Conservation (phyloP, 208 protist genomes). For the Herpetomonas samuelpessoai region DNA sequence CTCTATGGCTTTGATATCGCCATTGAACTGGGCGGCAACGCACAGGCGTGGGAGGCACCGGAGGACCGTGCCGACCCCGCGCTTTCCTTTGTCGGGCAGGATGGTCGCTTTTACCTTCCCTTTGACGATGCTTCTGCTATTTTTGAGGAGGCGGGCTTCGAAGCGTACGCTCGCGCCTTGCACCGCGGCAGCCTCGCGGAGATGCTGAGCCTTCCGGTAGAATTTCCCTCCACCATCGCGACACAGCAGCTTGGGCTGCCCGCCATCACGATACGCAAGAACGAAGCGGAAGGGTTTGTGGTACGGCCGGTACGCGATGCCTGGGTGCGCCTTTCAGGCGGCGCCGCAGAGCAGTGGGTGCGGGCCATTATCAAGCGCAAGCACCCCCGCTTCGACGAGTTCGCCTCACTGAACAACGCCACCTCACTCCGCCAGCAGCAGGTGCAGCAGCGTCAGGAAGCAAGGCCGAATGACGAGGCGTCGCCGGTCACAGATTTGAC, state of each 20-base stretch:
- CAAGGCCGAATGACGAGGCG: not conserved
- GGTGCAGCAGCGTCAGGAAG: not conserved
- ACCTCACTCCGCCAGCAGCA: not conserved
- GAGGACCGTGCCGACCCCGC: not conserved
- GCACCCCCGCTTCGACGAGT: conserved; percentile 26
- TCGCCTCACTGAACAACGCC: conserved; percentile 6
- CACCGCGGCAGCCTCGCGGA: conserved; percentile 11
- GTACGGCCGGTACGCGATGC: conserved; percentile 17
- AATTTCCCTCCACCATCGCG: conserved; percentile 6
- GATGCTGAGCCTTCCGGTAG: not conserved
- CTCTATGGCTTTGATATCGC: conserved; percentile 36
- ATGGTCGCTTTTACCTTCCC: conserved; percentile 22
- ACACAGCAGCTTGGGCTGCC: conserved; percentile 15
- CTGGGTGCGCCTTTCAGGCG: conserved; percentile 5
- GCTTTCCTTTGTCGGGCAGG: conserved; percentile 7
- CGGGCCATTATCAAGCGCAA: conserved; percentile 25
- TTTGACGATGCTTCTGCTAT: conserved; percentile 5
- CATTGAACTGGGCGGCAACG: not conserved
- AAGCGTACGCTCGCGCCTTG: conserved; percentile 7
- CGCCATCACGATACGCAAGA: not conserved
- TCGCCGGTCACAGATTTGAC: conserved; percentile 3
- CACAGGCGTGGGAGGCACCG: not conserved
- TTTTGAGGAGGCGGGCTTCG: conserved; percentile 11
- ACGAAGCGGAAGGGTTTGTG: conserved; percentile 25
- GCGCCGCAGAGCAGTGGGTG: not conserved